Evolutionary conservation across 2,329 filamentous ascomycete species (phyloP).

Genomic region (Aspergillus phoenicis): DNA sequence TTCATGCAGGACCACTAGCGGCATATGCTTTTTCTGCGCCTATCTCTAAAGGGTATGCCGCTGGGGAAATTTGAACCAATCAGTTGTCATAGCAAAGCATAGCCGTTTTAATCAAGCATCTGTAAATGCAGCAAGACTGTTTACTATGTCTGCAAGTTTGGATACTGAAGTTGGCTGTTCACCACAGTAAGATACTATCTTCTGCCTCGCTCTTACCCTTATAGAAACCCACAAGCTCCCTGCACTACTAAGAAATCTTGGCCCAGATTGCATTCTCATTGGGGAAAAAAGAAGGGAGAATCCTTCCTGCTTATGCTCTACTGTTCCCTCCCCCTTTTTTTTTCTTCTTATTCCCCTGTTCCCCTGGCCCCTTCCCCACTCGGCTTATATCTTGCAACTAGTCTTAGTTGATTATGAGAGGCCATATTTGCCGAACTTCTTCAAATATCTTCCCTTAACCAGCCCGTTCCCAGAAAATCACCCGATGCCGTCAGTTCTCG

Average conservation of each 20-base stretch:
- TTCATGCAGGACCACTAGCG: neutral
- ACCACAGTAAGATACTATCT: neutral
- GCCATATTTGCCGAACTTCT: neutral
- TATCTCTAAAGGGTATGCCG: neutral
- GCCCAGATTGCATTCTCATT: neutral
- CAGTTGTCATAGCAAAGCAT: neutral
- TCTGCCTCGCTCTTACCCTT: neutral
- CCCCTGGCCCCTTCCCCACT: constrained; percentile 5
- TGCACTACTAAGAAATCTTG: neutral
- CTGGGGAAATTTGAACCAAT: neutral
- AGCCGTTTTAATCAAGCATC: neutral
- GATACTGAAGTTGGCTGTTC: neutral
- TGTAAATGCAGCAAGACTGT: neutral
- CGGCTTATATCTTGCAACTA: neutral
- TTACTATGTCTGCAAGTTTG: neutral
- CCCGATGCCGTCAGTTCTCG: neutral
- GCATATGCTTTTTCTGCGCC: neutral
- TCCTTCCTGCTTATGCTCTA: constrained; percentile 5
- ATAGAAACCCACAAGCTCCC: neutral
- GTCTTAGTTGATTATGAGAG: neutral
- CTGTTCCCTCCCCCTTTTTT: constrained; percentile 3
- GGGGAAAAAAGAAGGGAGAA: neutral
- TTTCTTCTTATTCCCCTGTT: too few species aligned
- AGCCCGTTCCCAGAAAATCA: neutral
- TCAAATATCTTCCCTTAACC: neutral